Percentiles rank a stretch among this genome's conserved stretches.
Conservation (phyloP, 2,329 filamentous ascomycete species). For the Microascus cirrosus region DNA sequence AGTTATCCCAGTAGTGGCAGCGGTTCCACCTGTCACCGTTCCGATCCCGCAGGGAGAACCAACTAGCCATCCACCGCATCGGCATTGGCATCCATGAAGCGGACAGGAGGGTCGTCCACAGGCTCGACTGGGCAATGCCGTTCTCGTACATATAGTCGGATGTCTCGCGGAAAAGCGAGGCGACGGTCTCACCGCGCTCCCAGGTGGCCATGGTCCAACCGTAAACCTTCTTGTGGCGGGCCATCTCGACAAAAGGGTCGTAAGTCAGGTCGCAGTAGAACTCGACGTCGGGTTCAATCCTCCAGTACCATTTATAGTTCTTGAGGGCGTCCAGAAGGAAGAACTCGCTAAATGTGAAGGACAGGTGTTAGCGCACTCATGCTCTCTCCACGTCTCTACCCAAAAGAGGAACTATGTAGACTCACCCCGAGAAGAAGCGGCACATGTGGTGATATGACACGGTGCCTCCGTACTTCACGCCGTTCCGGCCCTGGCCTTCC, state of each 20-base stretch:
- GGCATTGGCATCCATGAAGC: slow-evolving; percentile 30
- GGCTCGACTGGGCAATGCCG: slow-evolving; percentile 18
- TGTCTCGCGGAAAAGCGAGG: slow-evolving; percentile 26
- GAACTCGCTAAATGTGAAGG: slow-evolving; percentile 20
- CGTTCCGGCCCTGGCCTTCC: slow-evolving; percentile 17
- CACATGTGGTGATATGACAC: slow-evolving; percentile 30
- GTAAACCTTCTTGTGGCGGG: slow-evolving; percentile 28
- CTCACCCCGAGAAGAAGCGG: slow-evolving; percentile 30
- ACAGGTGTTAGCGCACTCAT: neutral
- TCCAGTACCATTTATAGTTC: slow-evolving; percentile 35
- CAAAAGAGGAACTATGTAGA: neutral
- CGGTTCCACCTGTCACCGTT: slow-evolving; percentile 29
- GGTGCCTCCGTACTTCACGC: slow-evolving; percentile 24
- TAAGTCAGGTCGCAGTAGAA: slow-evolving; percentile 34
- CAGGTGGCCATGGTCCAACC: slow-evolving; percentile 31
- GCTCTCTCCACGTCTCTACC: slow-evolving; percentile 2
- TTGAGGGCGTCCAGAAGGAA: slow-evolving; percentile 27
- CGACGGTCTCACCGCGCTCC: slow-evolving; percentile 29
- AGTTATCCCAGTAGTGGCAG: slow-evolving; percentile 37
- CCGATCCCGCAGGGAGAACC: slow-evolving; percentile 23
- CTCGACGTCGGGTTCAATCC: slow-evolving; percentile 30
- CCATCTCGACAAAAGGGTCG: slow-evolving; percentile 34
- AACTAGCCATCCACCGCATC: slow-evolving; percentile 16
- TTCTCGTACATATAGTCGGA: slow-evolving; percentile 27
- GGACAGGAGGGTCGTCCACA: slow-evolving; percentile 28